Evolutionary conservation across 352 stramenopile genomes (phyloP), one percentile per base, ranked within the genome.

Genomic region (Globisporangium camurandrum): DNA sequence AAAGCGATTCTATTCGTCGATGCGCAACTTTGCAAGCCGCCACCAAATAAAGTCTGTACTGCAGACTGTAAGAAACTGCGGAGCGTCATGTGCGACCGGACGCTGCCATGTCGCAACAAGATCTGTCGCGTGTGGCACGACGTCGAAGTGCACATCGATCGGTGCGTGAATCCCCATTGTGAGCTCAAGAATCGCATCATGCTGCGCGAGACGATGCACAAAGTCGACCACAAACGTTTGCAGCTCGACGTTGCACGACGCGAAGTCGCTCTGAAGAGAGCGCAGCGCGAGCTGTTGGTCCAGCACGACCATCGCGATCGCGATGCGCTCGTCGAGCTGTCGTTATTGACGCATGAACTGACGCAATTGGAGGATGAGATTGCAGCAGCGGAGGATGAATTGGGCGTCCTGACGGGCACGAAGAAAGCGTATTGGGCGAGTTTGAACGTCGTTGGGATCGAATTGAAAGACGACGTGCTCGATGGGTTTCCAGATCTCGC

Each of bases 131-230:
- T 85, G 26, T 87, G 75, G 75, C 75, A 87, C 49, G 75, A 87
- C 24, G 75, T 87, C 0, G 75, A 87, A 44, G 72, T 74, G 9
- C 72, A 87, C 56, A 84, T 64, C 2, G 75, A 84, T 49, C 69
- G 64, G n/a, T 87, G 75, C 46, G 57, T 69, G 51, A 84, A 87
- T 63, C 46, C 58, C 19, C 62, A 82, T 30, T 87, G 75, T 49
- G 75, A 87, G 64, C 81, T 87, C 46, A 77, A 75, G 41, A 81
- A 74, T 56, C 75, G 75, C 39, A 74, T 87, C 33, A 69, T 87
- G 62, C 57, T 84, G 11, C 72, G 75, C 16, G 75, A 87, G 46
- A 87, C 72, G 26, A 82, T 84, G 72, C 73, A 87, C 69, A 85
- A 84, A 55, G 67, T 87, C 27, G 69, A 88, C 20, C 69, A 81